Evolutionary conservation across 169 alveolate species (phyloP), one percentile per base, ranked within the genome.

Genomic region (Plasmodium fragile): DNA sequence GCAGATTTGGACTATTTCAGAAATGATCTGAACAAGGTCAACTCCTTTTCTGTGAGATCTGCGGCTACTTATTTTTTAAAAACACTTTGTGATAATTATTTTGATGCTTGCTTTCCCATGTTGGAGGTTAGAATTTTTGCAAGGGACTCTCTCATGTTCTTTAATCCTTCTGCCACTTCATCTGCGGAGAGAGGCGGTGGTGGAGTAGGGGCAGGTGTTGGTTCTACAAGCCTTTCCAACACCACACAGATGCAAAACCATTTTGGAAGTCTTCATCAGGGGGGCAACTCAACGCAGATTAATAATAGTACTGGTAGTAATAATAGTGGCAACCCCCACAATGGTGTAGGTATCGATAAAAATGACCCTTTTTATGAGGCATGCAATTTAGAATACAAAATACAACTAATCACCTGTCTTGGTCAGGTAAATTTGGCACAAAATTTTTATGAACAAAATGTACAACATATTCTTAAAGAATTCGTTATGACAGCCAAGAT

Each of bases 1-100:
- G 93, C 93, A 2, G 93, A 87, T 55, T n/a, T 87, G 30, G 93
- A 87, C 8, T 75, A 75, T 34, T 87, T 87, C 28, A 30, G 89
- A 45, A 77, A 87, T 18, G 93, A 87, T 22, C 25, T 87, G 30
- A 87, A 87, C 32, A 87, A 87, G 69, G 41, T 45, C 0, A 87
- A 87, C 69, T 52, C 93, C 4, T 87, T 87, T 77, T 87, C 93
- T 1, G 81, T 87, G 5, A 16, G 87, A 32, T 77, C 93, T 0
- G 70, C 89, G 3, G 84, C 93, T 32, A 87, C 70, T 4, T 39
- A 71, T 11, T 87, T 87, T 71, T 78, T 87, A 8, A 87, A 87
- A 77, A 87, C 93, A 4, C 69, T 87, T 10, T 87, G 93, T 11
- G 81, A 36, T 28, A 75, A 77, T 4, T 87, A 87, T 18, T 87